Percentiles rank a stretch among this genome's conserved stretches.
phyloP scores from a whole-genome alignment of 805 yeast genomes.

The Torulaspora franciscae region DNA sequence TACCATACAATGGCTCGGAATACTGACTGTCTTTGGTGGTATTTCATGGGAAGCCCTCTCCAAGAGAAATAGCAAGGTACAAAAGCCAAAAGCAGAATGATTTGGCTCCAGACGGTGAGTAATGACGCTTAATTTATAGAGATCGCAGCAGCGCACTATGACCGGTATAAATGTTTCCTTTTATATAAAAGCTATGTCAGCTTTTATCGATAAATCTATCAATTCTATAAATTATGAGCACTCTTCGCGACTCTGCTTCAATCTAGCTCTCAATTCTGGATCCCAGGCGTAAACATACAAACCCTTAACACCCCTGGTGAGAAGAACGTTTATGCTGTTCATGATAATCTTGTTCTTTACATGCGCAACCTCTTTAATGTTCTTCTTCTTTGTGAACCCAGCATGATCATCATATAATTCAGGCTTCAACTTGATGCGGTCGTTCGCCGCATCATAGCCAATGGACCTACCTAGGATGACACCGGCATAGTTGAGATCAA shows the following conservation, averaged over 20 bases:
- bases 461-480: slow-evolving; percentile 43
- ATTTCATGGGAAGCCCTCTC: slow-evolving; percentile 70
- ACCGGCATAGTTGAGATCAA: slow-evolving; percentile 45
- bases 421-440: slow-evolving; percentile 35
- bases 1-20: slow-evolving; percentile 70
- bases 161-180: slow-evolving; percentile 1
- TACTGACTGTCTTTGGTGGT: slow-evolving; percentile 75
- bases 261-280: slow-evolving; percentile 36
- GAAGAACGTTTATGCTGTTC: slow-evolving; percentile 43
- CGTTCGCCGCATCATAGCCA: slow-evolving; percentile 37
- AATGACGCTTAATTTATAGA: background rate
- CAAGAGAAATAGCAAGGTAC: slow-evolving; percentile 32
- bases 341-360: slow-evolving; percentile 41
- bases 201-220: background rate
- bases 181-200: no score
- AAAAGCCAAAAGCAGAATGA: background rate
- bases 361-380: slow-evolving; percentile 35
- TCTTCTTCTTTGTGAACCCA: slow-evolving; percentile 42
- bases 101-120: background rate
- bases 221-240: background rate
- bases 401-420: slow-evolving; percentile 44
- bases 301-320: slow-evolving; percentile 45
- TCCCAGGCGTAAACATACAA: slow-evolving; percentile 43
- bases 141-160: background rate
- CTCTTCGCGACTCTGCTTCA: slow-evolving; percentile 18